phyloP scores from a whole-genome alignment of 2,329 filamentous ascomycete species.

The Hysterium pulicare region DNA sequence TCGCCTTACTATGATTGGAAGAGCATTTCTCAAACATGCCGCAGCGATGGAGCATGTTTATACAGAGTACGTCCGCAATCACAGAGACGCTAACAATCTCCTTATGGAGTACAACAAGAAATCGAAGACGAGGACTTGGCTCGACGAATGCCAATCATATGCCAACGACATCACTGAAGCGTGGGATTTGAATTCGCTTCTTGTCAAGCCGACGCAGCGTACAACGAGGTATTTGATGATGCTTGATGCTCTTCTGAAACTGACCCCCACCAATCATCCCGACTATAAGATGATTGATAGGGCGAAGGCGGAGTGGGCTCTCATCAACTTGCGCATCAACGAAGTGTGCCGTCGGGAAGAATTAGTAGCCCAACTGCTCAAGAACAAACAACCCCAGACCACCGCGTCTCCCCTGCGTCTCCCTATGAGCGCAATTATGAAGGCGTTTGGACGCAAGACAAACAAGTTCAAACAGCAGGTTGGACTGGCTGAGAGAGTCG shows the following conservation, averaged over 20 bases:
- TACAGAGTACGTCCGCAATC: constrained; percentile 62
- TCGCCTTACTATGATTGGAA: constrained; percentile 55
- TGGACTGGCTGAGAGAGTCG: constrained; percentile 59
- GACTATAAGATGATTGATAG: constrained; percentile 69
- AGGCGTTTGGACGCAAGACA: constrained; percentile 84
- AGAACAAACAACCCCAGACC: constrained; percentile 80
- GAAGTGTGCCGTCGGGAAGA: constrained; percentile 94
- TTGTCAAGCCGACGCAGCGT: constrained; percentile 95
- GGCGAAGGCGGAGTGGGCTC: constrained; percentile 66
- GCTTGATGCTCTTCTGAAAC: constrained; percentile 72
- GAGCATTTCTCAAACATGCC: constrained; percentile 56
- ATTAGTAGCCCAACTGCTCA: constrained; percentile 63
- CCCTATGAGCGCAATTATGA: constrained; percentile 57
- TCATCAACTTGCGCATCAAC: constrained; percentile 70
- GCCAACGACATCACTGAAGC: constrained; percentile 88
- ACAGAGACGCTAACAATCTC: constrained; percentile 61
- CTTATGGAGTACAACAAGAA: constrained; percentile 49
- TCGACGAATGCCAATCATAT: constrained; percentile 88
- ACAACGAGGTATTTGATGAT: constrained; percentile 91
- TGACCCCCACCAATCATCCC: constrained; percentile 78
- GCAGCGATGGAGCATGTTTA: constrained; percentile 62
- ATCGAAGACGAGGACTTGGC: constrained; percentile 71
- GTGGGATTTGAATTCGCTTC: constrained; percentile 92
- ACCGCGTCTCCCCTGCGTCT: constrained; percentile 73
- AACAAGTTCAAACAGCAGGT: constrained; percentile 77